These are phyloP conservation scores for Jackrogersella minutella DNA, from an alignment of 495 filamentous ascomycete genomes.

Conservation along the genomic window DNA sequence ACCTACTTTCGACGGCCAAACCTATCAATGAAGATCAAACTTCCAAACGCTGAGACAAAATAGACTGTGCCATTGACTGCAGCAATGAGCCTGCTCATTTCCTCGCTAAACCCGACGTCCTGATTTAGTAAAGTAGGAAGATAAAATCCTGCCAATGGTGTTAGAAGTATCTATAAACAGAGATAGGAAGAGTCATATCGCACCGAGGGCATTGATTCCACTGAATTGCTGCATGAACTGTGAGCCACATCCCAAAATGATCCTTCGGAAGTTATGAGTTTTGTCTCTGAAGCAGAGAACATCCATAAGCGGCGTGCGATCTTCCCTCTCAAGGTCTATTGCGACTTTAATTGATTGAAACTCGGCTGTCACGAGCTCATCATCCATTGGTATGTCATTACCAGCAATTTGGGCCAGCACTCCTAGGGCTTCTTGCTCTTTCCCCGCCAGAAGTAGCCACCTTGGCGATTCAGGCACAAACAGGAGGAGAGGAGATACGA, in stretches of 20 bases:
- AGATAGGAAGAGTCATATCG: not conserved
- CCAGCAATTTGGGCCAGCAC: constrained; percentile 49
- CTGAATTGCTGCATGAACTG: constrained; percentile 48
- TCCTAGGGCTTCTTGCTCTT: constrained; percentile 42
- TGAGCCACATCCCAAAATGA: constrained; percentile 44
- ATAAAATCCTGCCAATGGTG: constrained; percentile 33
- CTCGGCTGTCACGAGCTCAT: constrained; percentile 32
- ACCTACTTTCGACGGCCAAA: constrained; percentile 46
- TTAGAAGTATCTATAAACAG: not conserved
- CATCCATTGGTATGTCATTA: constrained; percentile 22
- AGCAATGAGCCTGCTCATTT: constrained; percentile 42
- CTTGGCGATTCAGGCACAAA: constrained; percentile 50
- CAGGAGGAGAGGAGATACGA: constrained; percentile 48
- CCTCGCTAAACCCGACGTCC: constrained; percentile 39
- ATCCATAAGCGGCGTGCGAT: constrained; percentile 34
- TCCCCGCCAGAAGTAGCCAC: constrained; percentile 41
- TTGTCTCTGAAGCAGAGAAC: constrained; percentile 46
- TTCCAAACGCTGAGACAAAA: constrained; percentile 42
- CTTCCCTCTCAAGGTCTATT: constrained; percentile 44
- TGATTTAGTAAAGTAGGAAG: constrained; percentile 42
- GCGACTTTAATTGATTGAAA: constrained; percentile 43
- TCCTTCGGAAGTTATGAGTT: constrained; percentile 45
- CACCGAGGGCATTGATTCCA: constrained; percentile 36
- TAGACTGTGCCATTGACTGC: constrained; percentile 45
- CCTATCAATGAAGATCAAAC: constrained; percentile 39